Evolutionary conservation across 305 asterid species (phyloP).

Genomic region (Salvia sclarea): DNA sequence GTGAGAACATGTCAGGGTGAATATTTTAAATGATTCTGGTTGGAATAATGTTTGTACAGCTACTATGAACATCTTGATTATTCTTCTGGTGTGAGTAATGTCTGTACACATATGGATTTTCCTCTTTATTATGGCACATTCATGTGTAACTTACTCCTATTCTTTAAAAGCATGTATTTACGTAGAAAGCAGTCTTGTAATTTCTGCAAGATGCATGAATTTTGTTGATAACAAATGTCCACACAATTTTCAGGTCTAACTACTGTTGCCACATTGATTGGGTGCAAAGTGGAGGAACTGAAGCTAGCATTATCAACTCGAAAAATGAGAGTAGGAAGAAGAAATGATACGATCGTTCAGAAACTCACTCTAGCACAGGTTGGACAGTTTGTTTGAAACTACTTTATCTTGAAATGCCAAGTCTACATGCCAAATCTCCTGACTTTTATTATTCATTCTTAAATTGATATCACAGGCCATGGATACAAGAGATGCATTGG

Average conservation of each 20-base stretch:
- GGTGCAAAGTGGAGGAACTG: slow-evolving; percentile 67
- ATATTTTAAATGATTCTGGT: slow-evolving; percentile 21
- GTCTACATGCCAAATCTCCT: slow-evolving; percentile 6
- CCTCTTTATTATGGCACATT: neutral
- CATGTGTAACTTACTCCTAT: neutral
- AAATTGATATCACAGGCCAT: slow-evolving; percentile 64
- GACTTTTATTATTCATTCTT: slow-evolving; percentile 19
- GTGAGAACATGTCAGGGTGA: slow-evolving; percentile 40
- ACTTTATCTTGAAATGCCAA: slow-evolving; percentile 10
- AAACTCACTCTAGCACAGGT: slow-evolving; percentile 91
- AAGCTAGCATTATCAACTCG: slow-evolving; percentile 90
- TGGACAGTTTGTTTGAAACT: slow-evolving; percentile 24
- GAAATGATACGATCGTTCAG: slow-evolving; percentile 74
- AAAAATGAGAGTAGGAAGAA: slow-evolving; percentile 78
- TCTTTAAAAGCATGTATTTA: neutral
- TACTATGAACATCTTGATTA: neutral
- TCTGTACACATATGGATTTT: slow-evolving; percentile 3
- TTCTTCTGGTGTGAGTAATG: neutral
- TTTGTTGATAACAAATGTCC: slow-evolving; percentile 19
- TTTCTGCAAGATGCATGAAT: slow-evolving; percentile 20
- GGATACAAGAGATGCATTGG: slow-evolving; percentile 92
- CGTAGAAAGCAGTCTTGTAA: slow-evolving; percentile 4
- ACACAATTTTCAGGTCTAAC: slow-evolving; percentile 56
- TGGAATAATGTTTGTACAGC: slow-evolving; percentile 6
- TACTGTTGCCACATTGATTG: slow-evolving; percentile 69